phyloP scores from a whole-genome alignment of 169 alveolate genomes.

The Plasmodium adleri region DNA sequence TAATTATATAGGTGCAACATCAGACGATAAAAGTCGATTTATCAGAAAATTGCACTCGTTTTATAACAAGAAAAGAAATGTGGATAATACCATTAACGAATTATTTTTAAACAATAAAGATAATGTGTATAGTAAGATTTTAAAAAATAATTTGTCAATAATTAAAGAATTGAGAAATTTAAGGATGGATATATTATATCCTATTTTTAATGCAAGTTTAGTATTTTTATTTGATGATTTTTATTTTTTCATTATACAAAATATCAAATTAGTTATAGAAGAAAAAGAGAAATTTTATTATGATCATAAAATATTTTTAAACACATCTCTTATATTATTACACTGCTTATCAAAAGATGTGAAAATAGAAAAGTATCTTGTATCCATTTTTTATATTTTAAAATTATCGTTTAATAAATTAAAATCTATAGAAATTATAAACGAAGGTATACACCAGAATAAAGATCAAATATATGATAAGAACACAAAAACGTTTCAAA shows the following conservation, averaged over 20 bases:
- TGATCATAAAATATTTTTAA: slow-evolving; percentile 46
- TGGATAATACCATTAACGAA: slow-evolving; percentile 32
- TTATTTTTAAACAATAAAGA: slow-evolving; percentile 64
- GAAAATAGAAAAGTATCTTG: slow-evolving; percentile 67
- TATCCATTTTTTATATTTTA: slow-evolving; percentile 72
- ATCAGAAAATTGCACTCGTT: slow-evolving; percentile 32
- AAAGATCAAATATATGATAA: slow-evolving; percentile 23
- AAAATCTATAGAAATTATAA: slow-evolving; percentile 31
- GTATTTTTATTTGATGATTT: slow-evolving; percentile 71
- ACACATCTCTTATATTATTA: slow-evolving; percentile 54
- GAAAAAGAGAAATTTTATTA: slow-evolving; percentile 37
- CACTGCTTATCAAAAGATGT: slow-evolving; percentile 60
- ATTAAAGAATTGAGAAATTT: slow-evolving; percentile 38
- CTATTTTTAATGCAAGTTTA: slow-evolving; percentile 75
- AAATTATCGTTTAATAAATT: slow-evolving; percentile 47
- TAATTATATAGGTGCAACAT: not conserved
- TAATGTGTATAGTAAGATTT: slow-evolving; percentile 68
- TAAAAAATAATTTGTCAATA: slow-evolving; percentile 61
- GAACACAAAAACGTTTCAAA: slow-evolving; percentile 36
- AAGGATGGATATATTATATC: slow-evolving; percentile 55
- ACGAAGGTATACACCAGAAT: not conserved
- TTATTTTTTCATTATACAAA: slow-evolving; percentile 72
- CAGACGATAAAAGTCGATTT: slow-evolving; percentile 21
- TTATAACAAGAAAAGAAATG: slow-evolving; percentile 8
- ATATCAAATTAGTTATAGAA: slow-evolving; percentile 66